These are phyloP conservation scores for Sugiyamaella neomexicana DNA, from an alignment of 1,139 yeast species.

Conservation along the genomic window DNA sequence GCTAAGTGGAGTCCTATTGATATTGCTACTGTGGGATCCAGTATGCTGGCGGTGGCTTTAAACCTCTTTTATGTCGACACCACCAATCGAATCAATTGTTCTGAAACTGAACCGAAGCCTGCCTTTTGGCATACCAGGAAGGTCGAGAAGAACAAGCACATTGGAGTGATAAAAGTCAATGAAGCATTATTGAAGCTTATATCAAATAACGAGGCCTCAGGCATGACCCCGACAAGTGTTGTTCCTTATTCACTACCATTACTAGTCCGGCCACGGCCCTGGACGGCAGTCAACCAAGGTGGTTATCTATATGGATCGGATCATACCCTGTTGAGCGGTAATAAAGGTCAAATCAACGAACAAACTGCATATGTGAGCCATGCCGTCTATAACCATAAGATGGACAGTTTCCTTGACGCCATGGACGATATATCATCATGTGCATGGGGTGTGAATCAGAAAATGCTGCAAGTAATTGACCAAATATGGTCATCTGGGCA, in stretches of 20 bases:
- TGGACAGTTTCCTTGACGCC: slow-evolving; percentile 66
- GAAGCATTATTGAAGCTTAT: slow-evolving; percentile 55
- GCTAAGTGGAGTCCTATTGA: slow-evolving; percentile 45
- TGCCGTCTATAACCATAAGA: slow-evolving; percentile 63
- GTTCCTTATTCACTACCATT: slow-evolving; percentile 58
- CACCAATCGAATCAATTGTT: slow-evolving; percentile 51
- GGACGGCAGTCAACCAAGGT: slow-evolving; percentile 73
- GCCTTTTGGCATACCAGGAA: slow-evolving; percentile 84
- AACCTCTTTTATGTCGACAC: slow-evolving; percentile 53
- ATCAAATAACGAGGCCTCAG: slow-evolving; percentile 48
- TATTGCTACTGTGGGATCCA: slow-evolving; percentile 75
- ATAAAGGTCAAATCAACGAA: slow-evolving; percentile 61
- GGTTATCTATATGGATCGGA: slow-evolving; percentile 64
- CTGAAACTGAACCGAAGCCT: slow-evolving; percentile 53
- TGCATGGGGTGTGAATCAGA: slow-evolving; percentile 82
- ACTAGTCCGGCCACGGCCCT: slow-evolving; percentile 79
- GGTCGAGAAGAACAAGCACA: slow-evolving; percentile 62
- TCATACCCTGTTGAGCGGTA: slow-evolving; percentile 57
- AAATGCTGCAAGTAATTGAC: slow-evolving; percentile 62
- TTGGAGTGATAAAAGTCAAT: slow-evolving; percentile 76
- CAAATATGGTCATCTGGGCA: slow-evolving; percentile 68
- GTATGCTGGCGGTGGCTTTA: slow-evolving; percentile 62
- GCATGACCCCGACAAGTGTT: slow-evolving; percentile 54
- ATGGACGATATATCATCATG: slow-evolving; percentile 80
- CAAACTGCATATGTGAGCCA: slow-evolving; percentile 77